Base-by-base conservation (phyloP, 345 rosid species). In the Eucalyptus curtisii region DNA sequence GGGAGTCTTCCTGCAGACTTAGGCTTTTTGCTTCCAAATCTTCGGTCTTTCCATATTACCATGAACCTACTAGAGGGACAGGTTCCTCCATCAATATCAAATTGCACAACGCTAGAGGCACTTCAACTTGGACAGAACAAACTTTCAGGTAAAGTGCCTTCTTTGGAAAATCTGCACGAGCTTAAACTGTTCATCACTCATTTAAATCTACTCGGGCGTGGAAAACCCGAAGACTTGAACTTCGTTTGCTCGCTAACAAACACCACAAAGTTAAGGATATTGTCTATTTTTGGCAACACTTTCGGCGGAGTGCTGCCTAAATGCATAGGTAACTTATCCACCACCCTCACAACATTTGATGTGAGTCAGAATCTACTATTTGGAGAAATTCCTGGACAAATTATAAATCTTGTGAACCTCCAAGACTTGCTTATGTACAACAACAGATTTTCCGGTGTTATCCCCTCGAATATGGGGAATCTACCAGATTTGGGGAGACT, bases 111-210 rank as follows among this genome's bases (percentile, higher is more conserved):
- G 44, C 10, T 90, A 48, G 14, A 3, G 16, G 27, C 4, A 20
- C 37, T 90, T 42, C 71, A 49, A 13, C 22, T 89, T 17, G 40
- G 53, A 24, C 20, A 9, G 31, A 90, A 90, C 87, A 82, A 66
- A 27, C 86, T 90, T 47, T 45, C 84, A 2, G 90, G 91, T 5
- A 49, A 79, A 52, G 15, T 90, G n/a, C 90, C 90, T 68, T 90
- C 91, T 5, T 87, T 90, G 4, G 45, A 87, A 25, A 86, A 42
- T 44, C 64, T 90, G 80, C 87, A n/a, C n/a, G n/a, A n/a, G n/a
- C n/a, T n/a, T n/a, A n/a, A n/a, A n/a, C n/a, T n/a, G n/a, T n/a
- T n/a, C n/a, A n/a, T n/a, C n/a, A n/a, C n/a, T n/a, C n/a, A n/a
- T n/a, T n/a, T n/a, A n/a, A n/a, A n/a, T n/a, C n/a, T n/a, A 25